Percentiles rank a stretch among this genome's conserved stretches.
Evolutionary conservation across 2,329 filamentous ascomycete species (phyloP).

Genomic region (Thelonectria blattea): DNA sequence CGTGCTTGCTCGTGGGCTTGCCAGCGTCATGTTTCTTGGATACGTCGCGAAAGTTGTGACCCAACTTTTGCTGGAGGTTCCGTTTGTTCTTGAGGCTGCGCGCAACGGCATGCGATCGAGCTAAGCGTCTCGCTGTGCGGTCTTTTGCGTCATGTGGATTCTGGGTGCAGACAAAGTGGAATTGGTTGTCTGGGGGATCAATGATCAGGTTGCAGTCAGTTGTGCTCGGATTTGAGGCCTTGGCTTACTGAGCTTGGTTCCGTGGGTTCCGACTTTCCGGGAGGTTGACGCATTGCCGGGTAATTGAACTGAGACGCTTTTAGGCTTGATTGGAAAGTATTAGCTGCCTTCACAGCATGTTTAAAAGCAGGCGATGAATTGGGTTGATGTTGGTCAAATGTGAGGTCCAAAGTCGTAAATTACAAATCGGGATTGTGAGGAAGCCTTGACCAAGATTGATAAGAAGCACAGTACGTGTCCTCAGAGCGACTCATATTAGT

Average conservation of each 20-base stretch:
- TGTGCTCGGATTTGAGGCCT: background rate
- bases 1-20: rapidly evolving
- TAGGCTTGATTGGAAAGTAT: no score
- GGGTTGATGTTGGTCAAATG: no score
- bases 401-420: no score
- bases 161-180: slow-evolving; percentile 28
- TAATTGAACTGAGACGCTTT: no score
- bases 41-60: slow-evolving; percentile 19
- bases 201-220: background rate
- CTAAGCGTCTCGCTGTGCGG: slow-evolving; percentile 12
- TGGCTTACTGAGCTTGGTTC: background rate
- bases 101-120: slow-evolving; percentile 30
- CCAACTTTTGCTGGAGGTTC: slow-evolving; percentile 1
- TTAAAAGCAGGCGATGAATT: no score
- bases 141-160: slow-evolving; percentile 6
- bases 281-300: no score
- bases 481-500: no score
- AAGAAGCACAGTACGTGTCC: no score
- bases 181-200: slow-evolving; percentile 9
- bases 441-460: no score
- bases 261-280: background rate
- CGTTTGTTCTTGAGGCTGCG: slow-evolving; percentile 26
- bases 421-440: no score
- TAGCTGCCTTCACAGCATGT: no score
- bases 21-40: background rate